Evolutionary conservation across 306 rosid genomes (phyloP), one percentile per base, ranked within the genome.

Genomic region (Cucurbita maxima): DNA sequence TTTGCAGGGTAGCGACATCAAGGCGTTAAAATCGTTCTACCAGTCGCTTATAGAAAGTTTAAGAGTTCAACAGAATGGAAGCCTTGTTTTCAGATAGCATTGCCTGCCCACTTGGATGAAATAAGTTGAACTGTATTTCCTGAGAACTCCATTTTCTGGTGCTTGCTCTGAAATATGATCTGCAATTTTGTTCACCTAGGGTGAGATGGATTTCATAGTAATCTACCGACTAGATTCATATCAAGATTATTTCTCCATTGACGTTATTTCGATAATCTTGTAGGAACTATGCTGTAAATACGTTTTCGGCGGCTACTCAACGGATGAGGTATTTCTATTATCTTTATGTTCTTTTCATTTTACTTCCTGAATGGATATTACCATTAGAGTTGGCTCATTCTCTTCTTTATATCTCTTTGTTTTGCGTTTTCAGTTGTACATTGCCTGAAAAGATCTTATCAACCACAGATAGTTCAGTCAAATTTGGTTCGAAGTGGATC

Each of bases 31-130:
- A 82, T 84, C 96, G 59, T 89, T 87, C 81, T 90, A 82, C 76
- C 95, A 83, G 85, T 84, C 89, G 5, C 86, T 89, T 58, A 75
- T 94, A 70, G 98, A 94, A 84, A 94, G 80, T 77, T 83, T 89
- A 81, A 90, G 96, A 81, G 44, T 59, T 76, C 97, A 89, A 83
- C 93, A 84, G 83, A 91, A 91, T 68, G 97, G 94, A 71, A 92
- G 87, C 80, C 89, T 87, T 76, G 87, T 84, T 81, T 89, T 89
- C 81, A 89, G 98, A 89, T 94, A 94, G 96, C 96, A 86, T 82
- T n/a, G 50, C 50, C 76, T 30, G 3, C 34, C 34, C 3, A 56
- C 50, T n/a, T 59, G 58, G 73, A 74, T 64, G 59, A 77, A 71
- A 40, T 44, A 63, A 58, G 22, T 58, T 63, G 25, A 19, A 10